Base-by-base conservation (phyloP, 2,329 filamentous ascomycete species). In the Cladophialophora chaetospira region DNA sequence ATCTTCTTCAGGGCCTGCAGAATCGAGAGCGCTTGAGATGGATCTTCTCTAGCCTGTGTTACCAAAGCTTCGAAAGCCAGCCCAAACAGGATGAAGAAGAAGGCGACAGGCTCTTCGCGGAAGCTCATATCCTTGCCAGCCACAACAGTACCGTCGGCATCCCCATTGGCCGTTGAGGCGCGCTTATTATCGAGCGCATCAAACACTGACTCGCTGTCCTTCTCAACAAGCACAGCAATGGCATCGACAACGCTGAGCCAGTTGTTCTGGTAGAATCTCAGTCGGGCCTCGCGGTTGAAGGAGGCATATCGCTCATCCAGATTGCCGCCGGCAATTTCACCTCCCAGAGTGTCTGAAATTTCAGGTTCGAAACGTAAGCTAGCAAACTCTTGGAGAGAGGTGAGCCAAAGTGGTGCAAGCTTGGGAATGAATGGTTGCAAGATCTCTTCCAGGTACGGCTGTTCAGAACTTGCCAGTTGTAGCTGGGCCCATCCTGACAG, bases 71-170 rank as follows among this genome's bases (percentile, higher is more conserved):
- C 95, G 65, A 99, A 97, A 0, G 93, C 91, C 55, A 99, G 87
- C 9, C 94, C 94, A 66, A 97, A 99, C 0, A 99, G 82, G 11
- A 99, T 93, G 68, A 99, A 99, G 78, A 99, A 99, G 79, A 99
- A 99, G 0, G 94, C 94, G 1, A 97, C 91, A 0, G 94, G 94
- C 70, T 99, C 94, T 68, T 97, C 93, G 45, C 94, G 89, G 71
- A 99, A 99, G 72, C 97, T 97, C 75, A 99, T 97, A 63, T 93
- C 89, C 46, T 86, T 81, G 2, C 81, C 82, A 69, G 53, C 33
- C 2, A 42, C 13, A 11, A 25, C 51, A 33, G 55, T 49, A 9
- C 51, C 61, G 26, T 68, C 57, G 48, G 55, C 38, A 4, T 28
- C 46, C 3, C 52, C 61, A 1, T 72, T 67, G 13, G 71, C 65